A percentile compares a stretch with the other conserved stretches of the same genome.
These are phyloP conservation scores for Candida tammaniensis DNA, from an alignment of 805 yeast species.

Conservation along the genomic window DNA sequence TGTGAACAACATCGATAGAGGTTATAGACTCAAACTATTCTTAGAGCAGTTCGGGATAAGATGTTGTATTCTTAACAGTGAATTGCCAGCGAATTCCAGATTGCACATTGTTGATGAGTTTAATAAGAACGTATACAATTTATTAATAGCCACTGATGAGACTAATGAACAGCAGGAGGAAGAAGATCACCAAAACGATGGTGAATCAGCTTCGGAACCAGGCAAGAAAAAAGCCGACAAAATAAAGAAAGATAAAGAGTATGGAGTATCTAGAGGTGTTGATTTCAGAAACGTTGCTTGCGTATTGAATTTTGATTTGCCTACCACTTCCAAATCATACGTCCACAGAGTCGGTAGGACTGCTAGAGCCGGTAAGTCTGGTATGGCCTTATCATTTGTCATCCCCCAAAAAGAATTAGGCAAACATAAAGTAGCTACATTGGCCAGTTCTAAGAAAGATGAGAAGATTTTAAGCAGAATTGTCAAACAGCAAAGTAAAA, in stretches of 20 bases:
- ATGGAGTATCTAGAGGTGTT: slow-evolving; percentile 94
- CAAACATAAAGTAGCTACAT: slow-evolving; percentile 77
- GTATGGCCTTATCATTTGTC: slow-evolving; percentile 91
- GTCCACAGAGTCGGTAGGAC: slow-evolving; percentile 96
- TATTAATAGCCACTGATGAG: slow-evolving; percentile 95
- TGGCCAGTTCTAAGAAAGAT: slow-evolving; percentile 71
- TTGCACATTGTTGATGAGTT: slow-evolving; percentile 94
- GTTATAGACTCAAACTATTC: slow-evolving; percentile 86
- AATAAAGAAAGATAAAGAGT: slow-evolving; percentile 63
- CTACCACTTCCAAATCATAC: slow-evolving; percentile 83
- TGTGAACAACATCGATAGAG: slow-evolving; percentile 93
- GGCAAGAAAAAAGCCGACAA: slow-evolving; percentile 16
- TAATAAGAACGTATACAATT: slow-evolving; percentile 81
- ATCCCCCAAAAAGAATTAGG: slow-evolving; percentile 82
- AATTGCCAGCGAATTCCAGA: slow-evolving; percentile 88
- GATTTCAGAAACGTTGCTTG: slow-evolving; percentile 96
- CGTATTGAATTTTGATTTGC: slow-evolving; percentile 92
- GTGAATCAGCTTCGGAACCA: too few species aligned
- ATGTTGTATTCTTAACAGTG: slow-evolving; percentile 85
- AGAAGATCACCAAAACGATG: slow-evolving; percentile 22
- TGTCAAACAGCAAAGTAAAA: slow-evolving; percentile 67
- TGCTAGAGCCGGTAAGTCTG: slow-evolving; percentile 95
- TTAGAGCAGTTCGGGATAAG: slow-evolving; percentile 92
- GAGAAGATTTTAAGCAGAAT: slow-evolving; percentile 82
- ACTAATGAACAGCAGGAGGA: slow-evolving; percentile 55